phyloP scores from a whole-genome alignment of 495 filamentous ascomycete genomes.

The Staphylotrichum longicolle region DNA sequence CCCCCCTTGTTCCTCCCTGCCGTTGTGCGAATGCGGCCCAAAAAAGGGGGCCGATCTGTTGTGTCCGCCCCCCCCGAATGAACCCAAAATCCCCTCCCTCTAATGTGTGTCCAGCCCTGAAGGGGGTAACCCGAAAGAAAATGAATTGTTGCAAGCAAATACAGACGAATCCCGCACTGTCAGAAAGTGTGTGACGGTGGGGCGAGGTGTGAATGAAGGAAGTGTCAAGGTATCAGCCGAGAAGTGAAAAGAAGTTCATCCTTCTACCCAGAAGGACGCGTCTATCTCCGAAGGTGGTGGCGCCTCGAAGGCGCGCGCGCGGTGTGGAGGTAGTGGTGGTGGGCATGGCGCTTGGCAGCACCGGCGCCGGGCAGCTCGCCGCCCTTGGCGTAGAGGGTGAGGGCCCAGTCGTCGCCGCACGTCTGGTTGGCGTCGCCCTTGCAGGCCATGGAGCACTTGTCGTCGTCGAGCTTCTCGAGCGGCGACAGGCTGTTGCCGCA shows the following conservation, averaged over 20 bases:
- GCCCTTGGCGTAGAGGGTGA: constrained; percentile 43
- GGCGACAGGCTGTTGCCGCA: constrained; percentile 53
- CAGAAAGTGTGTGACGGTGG: not conserved
- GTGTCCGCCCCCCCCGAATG: too few relatives aligned
- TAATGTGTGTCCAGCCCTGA: not conserved
- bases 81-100: not conserved
- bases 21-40: not conserved
- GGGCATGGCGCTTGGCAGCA: constrained; percentile 7
- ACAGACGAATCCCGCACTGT: not conserved
- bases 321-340: constrained; percentile 33
- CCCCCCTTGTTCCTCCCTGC: not conserved
- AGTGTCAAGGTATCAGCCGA: not conserved
- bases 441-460: constrained; percentile 45
- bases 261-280: too few relatives aligned
- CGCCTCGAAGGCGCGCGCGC: constrained; percentile 22
- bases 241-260: not conserved
- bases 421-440: constrained; percentile 42
- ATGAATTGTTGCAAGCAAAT: constrained; percentile 8
- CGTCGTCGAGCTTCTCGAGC: constrained; percentile 42
- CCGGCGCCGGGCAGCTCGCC: constrained; percentile 17
- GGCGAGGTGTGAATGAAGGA: not conserved
- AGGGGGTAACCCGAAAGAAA: not conserved
- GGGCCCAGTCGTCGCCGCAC: constrained; percentile 47
- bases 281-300: constrained; percentile 17
- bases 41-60: not conserved